phyloP scores from a whole-genome alignment of 331 rosid genomes.

The Pyrus hybrid region DNA sequence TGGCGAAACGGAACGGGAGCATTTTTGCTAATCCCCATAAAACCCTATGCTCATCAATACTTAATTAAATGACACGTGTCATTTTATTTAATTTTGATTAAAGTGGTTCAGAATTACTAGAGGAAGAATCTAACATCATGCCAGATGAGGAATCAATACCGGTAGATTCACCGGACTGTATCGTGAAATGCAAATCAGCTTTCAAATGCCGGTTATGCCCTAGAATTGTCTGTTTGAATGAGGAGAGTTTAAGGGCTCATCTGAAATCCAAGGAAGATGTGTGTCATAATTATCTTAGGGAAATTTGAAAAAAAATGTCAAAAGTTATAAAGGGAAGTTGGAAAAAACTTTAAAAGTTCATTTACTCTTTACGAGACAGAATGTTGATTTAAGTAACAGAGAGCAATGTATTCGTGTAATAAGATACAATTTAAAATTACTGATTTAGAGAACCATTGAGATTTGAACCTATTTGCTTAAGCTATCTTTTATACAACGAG shows the following conservation, averaged over 20 bases:
- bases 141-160: slow-evolving; percentile 21
- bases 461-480: too few relatives aligned
- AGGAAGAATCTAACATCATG: slow-evolving; percentile 17
- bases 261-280: slow-evolving; percentile 64
- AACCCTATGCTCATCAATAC: too few relatives aligned
- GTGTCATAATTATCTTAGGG: neutral
- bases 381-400: neutral
- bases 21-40: too few relatives aligned
- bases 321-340: neutral
- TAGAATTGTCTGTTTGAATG: slow-evolving; percentile 69
- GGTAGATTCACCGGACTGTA: slow-evolving; percentile 25
- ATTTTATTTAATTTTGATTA: too few relatives aligned
- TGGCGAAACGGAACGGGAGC: neutral
- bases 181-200: slow-evolving; percentile 65
- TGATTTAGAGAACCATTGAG: neutral
- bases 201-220: slow-evolving; percentile 91
- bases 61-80: too few relatives aligned
- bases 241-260: slow-evolving; percentile 70
- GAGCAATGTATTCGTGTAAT: neutral
- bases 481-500: neutral
- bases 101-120: slow-evolving; percentile 19
- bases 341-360: neutral
- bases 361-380: neutral
- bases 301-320: neutral
- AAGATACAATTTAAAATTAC: neutral